Conservation (phyloP, 2,329 filamentous ascomycete genomes). For the Colletotrichum filicis region DNA sequence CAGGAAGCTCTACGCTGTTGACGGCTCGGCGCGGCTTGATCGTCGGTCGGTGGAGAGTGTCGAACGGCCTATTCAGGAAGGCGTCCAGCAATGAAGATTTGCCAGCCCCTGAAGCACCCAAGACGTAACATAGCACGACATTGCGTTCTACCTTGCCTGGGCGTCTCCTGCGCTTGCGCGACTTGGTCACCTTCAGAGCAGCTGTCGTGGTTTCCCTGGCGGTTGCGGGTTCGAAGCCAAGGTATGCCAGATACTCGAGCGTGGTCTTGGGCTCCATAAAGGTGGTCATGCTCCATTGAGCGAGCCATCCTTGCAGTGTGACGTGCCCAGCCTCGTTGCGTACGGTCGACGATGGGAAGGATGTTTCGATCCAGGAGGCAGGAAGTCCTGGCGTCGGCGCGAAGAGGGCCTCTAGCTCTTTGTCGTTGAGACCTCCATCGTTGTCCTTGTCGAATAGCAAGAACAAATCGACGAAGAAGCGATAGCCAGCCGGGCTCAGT, state of each 20-base stretch:
- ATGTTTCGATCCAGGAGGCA: slow-evolving; percentile 85
- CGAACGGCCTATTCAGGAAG: slow-evolving; percentile 90
- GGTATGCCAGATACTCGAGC: slow-evolving; percentile 93
- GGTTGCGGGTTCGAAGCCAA: slow-evolving; percentile 89
- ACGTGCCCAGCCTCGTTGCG: slow-evolving; percentile 95
- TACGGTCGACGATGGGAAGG: slow-evolving; percentile 93
- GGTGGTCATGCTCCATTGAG: slow-evolving; percentile 99
- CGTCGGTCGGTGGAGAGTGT: slow-evolving; percentile 85
- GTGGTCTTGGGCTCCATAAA: slow-evolving; percentile 96
- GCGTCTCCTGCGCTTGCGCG: slow-evolving; percentile 84
- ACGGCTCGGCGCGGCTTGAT: slow-evolving; percentile 95
- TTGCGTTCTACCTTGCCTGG: slow-evolving; percentile 91
- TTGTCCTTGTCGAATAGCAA: slow-evolving; percentile 97
- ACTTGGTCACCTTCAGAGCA: slow-evolving; percentile 91
- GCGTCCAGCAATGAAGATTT: slow-evolving; percentile 93
- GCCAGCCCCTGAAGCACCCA: slow-evolving; percentile 86
- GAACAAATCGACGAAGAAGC: slow-evolving; percentile 97
- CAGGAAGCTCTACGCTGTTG: slow-evolving; percentile 95
- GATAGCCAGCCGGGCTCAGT: slow-evolving; percentile 91
- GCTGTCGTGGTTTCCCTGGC: slow-evolving; percentile 81
- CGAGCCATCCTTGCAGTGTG: slow-evolving; percentile 96
- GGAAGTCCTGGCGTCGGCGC: slow-evolving; percentile 93
- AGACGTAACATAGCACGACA: slow-evolving; percentile 91
- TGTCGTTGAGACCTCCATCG: slow-evolving; percentile 89
- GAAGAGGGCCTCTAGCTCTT: slow-evolving; percentile 87